Evolutionary conservation across 2,329 filamentous ascomycete genomes (phyloP).

Genomic region (Ophiostoma himal-ulmi): DNA sequence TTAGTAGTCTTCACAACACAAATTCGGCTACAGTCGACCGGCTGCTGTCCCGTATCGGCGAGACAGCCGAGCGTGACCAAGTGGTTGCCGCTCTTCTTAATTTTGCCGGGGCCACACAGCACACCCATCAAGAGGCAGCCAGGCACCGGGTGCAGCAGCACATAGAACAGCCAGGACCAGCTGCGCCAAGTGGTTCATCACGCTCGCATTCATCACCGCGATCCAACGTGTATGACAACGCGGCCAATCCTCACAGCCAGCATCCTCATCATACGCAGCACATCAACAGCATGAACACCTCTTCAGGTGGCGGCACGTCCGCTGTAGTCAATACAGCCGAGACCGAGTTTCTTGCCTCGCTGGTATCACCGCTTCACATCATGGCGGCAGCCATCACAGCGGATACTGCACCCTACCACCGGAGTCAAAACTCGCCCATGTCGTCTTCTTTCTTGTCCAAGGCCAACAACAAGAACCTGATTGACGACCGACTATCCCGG

Average conservation of each 20-base stretch:
- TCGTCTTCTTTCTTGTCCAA: conserved; percentile 17
- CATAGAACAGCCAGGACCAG: conserved; percentile 7
- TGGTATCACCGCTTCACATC: conserved; percentile 28
- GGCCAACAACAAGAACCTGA: conserved; percentile 18
- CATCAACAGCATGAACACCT: neutral
- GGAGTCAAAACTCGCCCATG: conserved; percentile 21
- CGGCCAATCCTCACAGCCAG: neutral
- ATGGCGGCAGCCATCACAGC: conserved; percentile 27
- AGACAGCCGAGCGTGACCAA: conserved; percentile 28
- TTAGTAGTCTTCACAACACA: conserved; percentile 20
- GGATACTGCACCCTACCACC: conserved; percentile 23
- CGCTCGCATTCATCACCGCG: neutral
- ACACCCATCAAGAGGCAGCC: conserved; percentile 3
- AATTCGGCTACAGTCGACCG: conserved; percentile 28
- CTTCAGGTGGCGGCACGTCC: neutral
- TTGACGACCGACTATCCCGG: conserved; percentile 25
- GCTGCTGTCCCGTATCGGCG: conserved; percentile 28
- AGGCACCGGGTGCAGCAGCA: conserved; percentile 7
- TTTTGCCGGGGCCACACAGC: conserved; percentile 23
- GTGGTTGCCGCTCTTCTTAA: conserved; percentile 26
- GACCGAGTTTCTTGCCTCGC: conserved; percentile 23
- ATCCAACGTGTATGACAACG: neutral
- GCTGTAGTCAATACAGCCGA: conserved; percentile 6
- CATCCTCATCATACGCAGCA: neutral
- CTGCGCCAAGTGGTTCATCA: neutral